A percentile compares a stretch with the other conserved stretches of the same genome.
Conservation (phyloP, 768 basidiomycete genomes). For the Dacryopinax spathularia region DNA sequence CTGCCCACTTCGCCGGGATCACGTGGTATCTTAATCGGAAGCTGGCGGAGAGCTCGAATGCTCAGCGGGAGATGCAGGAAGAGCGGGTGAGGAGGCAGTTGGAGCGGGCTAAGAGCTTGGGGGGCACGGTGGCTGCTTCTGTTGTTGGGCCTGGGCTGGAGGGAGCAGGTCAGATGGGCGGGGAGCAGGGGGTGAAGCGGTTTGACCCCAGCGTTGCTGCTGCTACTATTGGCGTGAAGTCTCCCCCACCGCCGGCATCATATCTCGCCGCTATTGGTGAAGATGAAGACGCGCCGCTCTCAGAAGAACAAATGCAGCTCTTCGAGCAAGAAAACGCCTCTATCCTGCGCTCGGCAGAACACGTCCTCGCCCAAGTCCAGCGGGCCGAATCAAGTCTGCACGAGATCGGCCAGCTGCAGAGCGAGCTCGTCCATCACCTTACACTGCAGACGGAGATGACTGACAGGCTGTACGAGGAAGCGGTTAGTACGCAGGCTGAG, state of each 20-base stretch:
- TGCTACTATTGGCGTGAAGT: too few species aligned
- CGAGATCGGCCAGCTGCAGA: conserved; percentile 87
- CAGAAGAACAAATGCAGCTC: conserved; percentile 74
- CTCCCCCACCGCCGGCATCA: too few species aligned
- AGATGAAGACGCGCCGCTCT: conserved; percentile 69
- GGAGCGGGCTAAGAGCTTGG: conserved; percentile 71
- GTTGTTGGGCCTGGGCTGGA: conserved; percentile 31
- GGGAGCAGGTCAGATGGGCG: conserved; percentile 11
- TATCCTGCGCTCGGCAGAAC: conserved; percentile 70
- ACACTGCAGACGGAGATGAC: conserved; percentile 82
- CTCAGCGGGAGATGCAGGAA: conserved; percentile 81
- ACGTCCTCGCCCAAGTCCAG: conserved; percentile 76
- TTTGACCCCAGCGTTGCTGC: not conserved
- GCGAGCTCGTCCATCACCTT: conserved; percentile 78
- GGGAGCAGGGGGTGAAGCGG: not conserved
- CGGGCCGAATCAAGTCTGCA: conserved; percentile 80
- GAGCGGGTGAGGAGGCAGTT: conserved; percentile 78
- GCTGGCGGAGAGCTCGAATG: conserved; percentile 63
- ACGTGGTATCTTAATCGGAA: conserved; percentile 81
- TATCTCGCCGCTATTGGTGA: conserved; percentile 20
- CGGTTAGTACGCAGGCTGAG: conserved; percentile 68
- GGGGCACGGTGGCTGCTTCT: conserved; percentile 40
- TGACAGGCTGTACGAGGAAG: conserved; percentile 89
- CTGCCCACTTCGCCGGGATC: conserved; percentile 86
- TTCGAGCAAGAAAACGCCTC: conserved; percentile 86